These are phyloP conservation scores for Cryptococcus hybrid DNA, from an alignment of 1,284 basidiomycete genomes.

Conservation along the genomic window DNA sequence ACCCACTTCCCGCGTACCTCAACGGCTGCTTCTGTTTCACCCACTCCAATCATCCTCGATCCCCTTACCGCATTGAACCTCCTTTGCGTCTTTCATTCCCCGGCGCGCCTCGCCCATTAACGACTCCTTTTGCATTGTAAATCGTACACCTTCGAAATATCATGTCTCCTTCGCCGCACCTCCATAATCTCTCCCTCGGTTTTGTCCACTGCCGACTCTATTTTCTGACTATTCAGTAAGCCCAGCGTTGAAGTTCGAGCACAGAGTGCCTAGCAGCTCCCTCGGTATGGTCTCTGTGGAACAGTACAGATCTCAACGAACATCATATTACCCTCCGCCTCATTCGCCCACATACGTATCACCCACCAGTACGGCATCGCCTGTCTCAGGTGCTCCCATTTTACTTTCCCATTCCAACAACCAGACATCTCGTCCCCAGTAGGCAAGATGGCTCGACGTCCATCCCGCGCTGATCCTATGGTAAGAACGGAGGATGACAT, in stretches of 20 bases:
- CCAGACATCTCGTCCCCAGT: background rate
- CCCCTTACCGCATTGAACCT: background rate
- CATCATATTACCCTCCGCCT: background rate
- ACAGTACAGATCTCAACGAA: background rate
- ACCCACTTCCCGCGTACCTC: background rate
- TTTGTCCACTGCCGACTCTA: background rate
- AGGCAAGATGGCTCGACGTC: conserved; percentile 12
- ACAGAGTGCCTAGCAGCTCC: background rate
- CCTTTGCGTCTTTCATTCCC: background rate
- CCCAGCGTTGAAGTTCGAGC: background rate
- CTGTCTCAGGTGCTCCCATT: background rate
- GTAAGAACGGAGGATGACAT: conserved; percentile 21
- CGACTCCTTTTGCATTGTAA: too few species aligned
- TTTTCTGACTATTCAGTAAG: background rate
- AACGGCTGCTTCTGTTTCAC: background rate
- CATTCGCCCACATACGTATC: background rate
- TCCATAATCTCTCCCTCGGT: background rate
- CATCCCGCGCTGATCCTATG: conserved; percentile 43
- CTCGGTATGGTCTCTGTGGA: background rate
- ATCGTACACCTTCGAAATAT: background rate
- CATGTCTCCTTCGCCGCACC: background rate
- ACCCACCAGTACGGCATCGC: background rate
- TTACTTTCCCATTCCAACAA: background rate
- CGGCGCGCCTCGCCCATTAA: background rate
- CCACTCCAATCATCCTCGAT: background rate